Conservation (phyloP, 345 rosid genomes). For the Erodium maritimum region DNA sequence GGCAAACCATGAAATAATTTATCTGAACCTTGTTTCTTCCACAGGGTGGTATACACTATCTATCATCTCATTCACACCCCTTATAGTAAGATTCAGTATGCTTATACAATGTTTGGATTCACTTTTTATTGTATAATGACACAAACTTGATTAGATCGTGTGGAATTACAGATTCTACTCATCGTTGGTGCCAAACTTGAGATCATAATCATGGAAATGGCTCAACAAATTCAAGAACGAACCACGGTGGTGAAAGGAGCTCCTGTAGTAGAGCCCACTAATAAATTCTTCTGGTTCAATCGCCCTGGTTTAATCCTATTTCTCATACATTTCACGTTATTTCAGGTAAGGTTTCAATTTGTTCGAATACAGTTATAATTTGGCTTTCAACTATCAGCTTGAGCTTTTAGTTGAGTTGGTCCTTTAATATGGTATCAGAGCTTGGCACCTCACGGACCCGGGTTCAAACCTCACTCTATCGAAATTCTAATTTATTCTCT, state of each 20-base stretch:
- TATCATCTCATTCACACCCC: slow-evolving; percentile 19
- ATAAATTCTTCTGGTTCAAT: slow-evolving; percentile 36
- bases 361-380: neutral
- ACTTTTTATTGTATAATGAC: neutral
- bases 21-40: neutral
- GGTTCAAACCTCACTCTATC: too few species aligned
- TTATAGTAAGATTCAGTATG: slow-evolving; percentile 13
- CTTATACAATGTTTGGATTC: neutral
- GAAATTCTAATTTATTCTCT: too few species aligned
- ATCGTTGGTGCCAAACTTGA: slow-evolving; percentile 32
- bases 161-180: slow-evolving; percentile 16
- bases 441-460: too few species aligned
- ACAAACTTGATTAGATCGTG: neutral
- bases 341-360: slow-evolving; percentile 16
- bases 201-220: slow-evolving; percentile 33
- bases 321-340: slow-evolving; percentile 31
- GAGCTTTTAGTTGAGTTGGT: too few species aligned
- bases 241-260: slow-evolving; percentile 29
- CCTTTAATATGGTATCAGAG: too few species aligned
- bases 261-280: slow-evolving; percentile 27
- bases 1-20: neutral
- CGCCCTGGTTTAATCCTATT: slow-evolving; percentile 25
- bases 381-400: too few species aligned
- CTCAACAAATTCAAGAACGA: slow-evolving; percentile 27
- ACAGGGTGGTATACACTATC: slow-evolving; percentile 22